Evolutionary conservation across 1,284 basidiomycete species (phyloP).

Genomic region (Apiotrichum mycotoxinovorans): DNA sequence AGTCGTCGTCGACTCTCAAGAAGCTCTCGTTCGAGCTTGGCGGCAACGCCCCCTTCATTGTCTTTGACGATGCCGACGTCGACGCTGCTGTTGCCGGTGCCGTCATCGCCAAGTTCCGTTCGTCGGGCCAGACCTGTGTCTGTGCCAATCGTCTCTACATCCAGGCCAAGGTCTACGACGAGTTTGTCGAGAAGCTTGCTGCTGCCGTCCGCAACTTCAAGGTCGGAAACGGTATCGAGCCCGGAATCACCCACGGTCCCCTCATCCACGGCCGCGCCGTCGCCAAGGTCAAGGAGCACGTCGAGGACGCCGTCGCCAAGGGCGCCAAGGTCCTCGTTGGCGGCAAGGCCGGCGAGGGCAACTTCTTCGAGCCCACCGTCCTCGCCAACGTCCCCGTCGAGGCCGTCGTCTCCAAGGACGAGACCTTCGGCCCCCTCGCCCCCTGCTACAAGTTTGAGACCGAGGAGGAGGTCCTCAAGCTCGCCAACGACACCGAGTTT

Average conservation of each 20-base stretch:
- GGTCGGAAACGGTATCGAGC: slow-evolving; percentile 78
- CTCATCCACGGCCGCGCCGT: slow-evolving; percentile 80
- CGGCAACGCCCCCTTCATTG: slow-evolving; percentile 75
- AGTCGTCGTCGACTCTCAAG: slow-evolving; percentile 85
- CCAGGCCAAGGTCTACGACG: slow-evolving; percentile 53
- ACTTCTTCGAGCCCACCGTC: slow-evolving; percentile 83
- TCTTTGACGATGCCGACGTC: slow-evolving; percentile 92
- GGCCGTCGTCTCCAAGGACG: slow-evolving; percentile 64
- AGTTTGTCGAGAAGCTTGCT: slow-evolving; percentile 32
- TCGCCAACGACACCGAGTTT: slow-evolving; percentile 75
- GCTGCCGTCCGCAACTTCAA: slow-evolving; percentile 70
- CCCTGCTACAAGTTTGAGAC: slow-evolving; percentile 70
- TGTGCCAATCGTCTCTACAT: slow-evolving; percentile 72
- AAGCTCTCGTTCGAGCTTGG: slow-evolving; percentile 75
- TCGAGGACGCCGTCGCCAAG: slow-evolving; percentile 72
- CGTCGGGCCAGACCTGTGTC: slow-evolving; percentile 71
- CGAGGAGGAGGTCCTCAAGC: slow-evolving; percentile 80
- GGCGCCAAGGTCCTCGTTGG: slow-evolving; percentile 85
- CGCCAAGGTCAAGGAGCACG: slow-evolving; percentile 78
- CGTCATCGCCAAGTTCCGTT: slow-evolving; percentile 82
- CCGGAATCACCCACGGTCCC: slow-evolving; percentile 76
- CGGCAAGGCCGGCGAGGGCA: slow-evolving; percentile 59
- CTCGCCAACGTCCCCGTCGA: slow-evolving; percentile 71
- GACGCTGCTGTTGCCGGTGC: slow-evolving; percentile 85
- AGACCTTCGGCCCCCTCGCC: slow-evolving; percentile 75